A percentile compares a stretch with the other conserved stretches of the same genome.
phyloP scores from a whole-genome alignment of 139 green algal genomes.

The Zygnema circumcarinatum region DNA sequence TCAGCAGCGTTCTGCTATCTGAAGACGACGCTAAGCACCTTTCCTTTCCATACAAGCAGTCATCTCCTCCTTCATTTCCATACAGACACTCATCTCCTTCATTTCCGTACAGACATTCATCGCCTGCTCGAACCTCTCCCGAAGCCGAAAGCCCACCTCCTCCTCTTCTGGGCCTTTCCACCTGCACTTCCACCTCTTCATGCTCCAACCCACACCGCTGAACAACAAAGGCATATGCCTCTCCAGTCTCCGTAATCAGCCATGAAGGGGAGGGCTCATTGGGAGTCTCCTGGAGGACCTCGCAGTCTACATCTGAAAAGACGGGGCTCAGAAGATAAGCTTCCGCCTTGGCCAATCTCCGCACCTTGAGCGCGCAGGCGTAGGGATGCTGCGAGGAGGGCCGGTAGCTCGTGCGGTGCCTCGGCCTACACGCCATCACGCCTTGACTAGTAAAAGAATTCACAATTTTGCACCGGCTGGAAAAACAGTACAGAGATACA shows the following conservation, averaged over 20 bases:
- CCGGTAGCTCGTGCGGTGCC: neutral
- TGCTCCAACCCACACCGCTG: neutral
- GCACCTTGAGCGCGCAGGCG: neutral
- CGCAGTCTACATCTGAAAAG: slow-evolving; percentile 2
- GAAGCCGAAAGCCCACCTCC: neutral
- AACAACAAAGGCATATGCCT: slow-evolving; percentile 23
- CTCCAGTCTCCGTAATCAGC: slow-evolving; percentile 21
- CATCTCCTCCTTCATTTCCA: neutral
- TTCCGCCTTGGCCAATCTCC: neutral
- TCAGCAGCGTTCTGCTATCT: neutral
- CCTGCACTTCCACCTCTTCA: slow-evolving; percentile 6
- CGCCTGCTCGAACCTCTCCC: neutral
- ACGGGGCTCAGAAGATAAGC: neutral
- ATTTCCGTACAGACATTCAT: too few species aligned
- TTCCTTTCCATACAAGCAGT: neutral
- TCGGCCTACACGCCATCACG: neutral
- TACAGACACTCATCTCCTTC: neutral
- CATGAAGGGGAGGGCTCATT: neutral
- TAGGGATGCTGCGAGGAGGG: neutral
- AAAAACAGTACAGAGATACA: too few species aligned
- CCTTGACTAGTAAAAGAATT: too few species aligned
- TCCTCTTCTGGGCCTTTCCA: neutral
- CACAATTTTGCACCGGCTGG: too few species aligned
- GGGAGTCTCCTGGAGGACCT: neutral
- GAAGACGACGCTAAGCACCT: neutral